These are phyloP conservation scores for Lanmaoa rubissima DNA, from an alignment of 768 basidiomycete species.

Conservation along the genomic window DNA sequence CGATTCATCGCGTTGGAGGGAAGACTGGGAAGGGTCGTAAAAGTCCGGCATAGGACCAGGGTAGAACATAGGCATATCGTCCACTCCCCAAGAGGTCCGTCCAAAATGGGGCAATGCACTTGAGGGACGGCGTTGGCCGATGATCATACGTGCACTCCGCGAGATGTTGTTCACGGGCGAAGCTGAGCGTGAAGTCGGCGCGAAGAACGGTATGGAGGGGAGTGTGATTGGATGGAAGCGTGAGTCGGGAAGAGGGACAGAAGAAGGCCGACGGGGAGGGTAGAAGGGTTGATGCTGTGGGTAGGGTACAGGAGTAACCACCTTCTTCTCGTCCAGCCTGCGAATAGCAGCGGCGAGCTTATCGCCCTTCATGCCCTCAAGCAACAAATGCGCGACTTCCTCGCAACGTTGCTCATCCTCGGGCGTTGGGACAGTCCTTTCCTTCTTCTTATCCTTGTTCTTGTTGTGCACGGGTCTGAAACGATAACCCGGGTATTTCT, in stretches of 20 bases:
- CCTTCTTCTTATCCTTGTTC: conserved; percentile 44
- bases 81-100: conserved; percentile 27
- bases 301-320: background rate
- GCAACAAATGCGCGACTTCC: conserved; percentile 59
- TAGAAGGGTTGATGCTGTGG: conserved; percentile 25
- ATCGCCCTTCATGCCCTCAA: conserved; percentile 70
- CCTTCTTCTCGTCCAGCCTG: conserved; percentile 40
- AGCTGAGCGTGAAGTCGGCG: conserved; percentile 38
- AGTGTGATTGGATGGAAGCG: conserved; percentile 41
- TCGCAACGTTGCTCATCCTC: conserved; percentile 39
- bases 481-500: conserved; percentile 62
- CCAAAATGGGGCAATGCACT: conserved; percentile 42
- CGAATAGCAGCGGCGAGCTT: conserved; percentile 61
- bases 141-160: conserved; percentile 38
- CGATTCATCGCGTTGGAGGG: conserved; percentile 43
- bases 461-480: conserved; percentile 47
- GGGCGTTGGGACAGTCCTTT: conserved; percentile 13
- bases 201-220: conserved; percentile 43
- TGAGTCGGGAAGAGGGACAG: conserved; percentile 56
- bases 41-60: background rate
- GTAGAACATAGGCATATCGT: conserved; percentile 27
- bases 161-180: conserved; percentile 48
- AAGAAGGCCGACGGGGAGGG: conserved; percentile 55
- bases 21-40: conserved; percentile 13
- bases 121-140: conserved; percentile 50